phyloP scores from a whole-genome alignment of 208 protist species.

The Acanthamoeba castellanii region DNA sequence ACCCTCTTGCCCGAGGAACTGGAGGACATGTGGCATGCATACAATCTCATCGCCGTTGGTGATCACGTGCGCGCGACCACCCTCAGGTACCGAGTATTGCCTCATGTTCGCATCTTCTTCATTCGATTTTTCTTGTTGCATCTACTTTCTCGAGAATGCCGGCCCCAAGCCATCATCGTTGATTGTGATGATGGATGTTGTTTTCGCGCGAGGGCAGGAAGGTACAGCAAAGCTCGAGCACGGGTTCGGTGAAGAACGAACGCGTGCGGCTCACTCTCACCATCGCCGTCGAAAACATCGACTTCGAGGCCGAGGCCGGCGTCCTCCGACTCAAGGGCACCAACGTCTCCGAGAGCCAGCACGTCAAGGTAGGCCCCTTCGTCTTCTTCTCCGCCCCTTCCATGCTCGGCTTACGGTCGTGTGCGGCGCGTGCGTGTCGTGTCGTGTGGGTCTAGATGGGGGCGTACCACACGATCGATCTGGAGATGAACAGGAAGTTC shows the following conservation, averaged over 20 bases:
- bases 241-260: conserved; percentile 83
- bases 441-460: conserved; percentile 88
- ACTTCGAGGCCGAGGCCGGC: conserved; percentile 86
- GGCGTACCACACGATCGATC: conserved; percentile 93
- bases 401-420: too few species aligned
- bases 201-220: conserved; percentile 69
- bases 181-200: too few species aligned
- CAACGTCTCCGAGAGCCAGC: conserved; percentile 92
- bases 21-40: conserved; percentile 98
- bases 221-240: conserved; percentile 84
- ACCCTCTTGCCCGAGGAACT: conserved; percentile 93
- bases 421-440: neutral
- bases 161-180: too few species aligned
- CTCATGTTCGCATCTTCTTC: neutral
- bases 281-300: conserved; percentile 82
- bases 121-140: too few species aligned
- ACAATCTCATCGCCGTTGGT: conserved; percentile 95
- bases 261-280: conserved; percentile 84
- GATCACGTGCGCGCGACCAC: conserved; percentile 86
- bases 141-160: too few species aligned
- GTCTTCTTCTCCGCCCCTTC: neutral
- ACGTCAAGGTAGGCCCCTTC: conserved; percentile 87
- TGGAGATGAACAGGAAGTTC: conserved; percentile 94
- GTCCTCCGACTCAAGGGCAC: conserved; percentile 90
- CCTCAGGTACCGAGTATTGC: conserved; percentile 79